Percentiles rank a stretch among this genome's conserved stretches.
Conservation (phyloP, 148 eudicot genomes). For the Camellia granthamiana region DNA sequence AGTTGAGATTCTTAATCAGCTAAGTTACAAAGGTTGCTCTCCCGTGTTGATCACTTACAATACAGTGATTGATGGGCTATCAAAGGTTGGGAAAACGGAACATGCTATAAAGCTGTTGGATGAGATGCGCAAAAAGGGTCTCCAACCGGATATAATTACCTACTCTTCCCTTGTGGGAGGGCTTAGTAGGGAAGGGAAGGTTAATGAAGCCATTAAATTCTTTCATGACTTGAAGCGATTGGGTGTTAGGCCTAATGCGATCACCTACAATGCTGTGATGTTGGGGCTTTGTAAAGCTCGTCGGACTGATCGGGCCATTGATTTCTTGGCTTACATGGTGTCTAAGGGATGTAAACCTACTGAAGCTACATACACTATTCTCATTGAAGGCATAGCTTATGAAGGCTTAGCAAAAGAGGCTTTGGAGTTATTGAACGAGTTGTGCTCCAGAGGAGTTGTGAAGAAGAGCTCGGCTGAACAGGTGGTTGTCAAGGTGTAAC, state of each 20-base stretch:
- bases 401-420: conserved; percentile 60
- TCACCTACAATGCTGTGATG: conserved; percentile 52
- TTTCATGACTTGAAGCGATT: conserved; percentile 47
- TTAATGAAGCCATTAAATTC: conserved; percentile 46
- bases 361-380: conserved; percentile 52
- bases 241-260: conserved; percentile 50
- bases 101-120: conserved; percentile 41
- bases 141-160: conserved; percentile 53
- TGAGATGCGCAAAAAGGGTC: conserved; percentile 54
- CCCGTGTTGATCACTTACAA: conserved; percentile 68
- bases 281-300: conserved; percentile 60
- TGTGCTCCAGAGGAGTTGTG: conserved; percentile 52
- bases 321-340: conserved; percentile 52
- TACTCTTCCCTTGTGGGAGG: conserved; percentile 53
- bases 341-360: conserved; percentile 57
- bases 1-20: conserved; percentile 52
- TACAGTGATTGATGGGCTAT: conserved; percentile 55
- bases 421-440: conserved; percentile 41
- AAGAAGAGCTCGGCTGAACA: conserved; percentile 51
- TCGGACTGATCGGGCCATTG: conserved; percentile 54
- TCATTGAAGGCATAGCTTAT: conserved; percentile 52
- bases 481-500: conserved; percentile 44
- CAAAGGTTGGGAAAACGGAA: conserved; percentile 48
- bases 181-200: conserved; percentile 57
- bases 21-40: conserved; percentile 55